Evolutionary conservation across 208 protist genomes (phyloP), one percentile per base, ranked within the genome.

Genomic region (Crithidia brevicula): DNA sequence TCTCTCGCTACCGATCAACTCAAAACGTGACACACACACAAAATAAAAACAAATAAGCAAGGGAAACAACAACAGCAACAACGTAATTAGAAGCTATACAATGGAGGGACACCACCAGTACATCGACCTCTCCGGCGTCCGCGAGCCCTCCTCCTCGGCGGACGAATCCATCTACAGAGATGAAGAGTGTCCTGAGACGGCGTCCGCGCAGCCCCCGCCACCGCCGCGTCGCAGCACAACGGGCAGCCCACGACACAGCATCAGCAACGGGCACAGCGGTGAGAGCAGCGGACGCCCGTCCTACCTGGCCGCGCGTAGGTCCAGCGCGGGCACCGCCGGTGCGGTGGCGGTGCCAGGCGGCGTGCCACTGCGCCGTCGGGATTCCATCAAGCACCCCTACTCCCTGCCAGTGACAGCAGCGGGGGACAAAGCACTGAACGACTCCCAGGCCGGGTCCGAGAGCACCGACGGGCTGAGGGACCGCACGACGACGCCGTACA

Each of bases 351-450:
- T 20, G 11, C n/a, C 43, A 38, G 57, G 42, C 42, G 43, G 18
- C 2, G 57, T 51, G 31, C 58, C 57, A 13, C 51, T 68, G 25
- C 60, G 36, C 45, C 53, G 45, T 13, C 61, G 61, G 2, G 61
- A 69, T 27, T 56, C 60, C 20, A 36, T 69, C 31, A 36, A 54
- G 30, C 60, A 65, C 34, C 57, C 52, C n/a, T 57, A 61, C 63
- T 31, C 59, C 6, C 42, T 66, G 1, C 13, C 10, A 11, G 15
- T 28, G 11, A 30, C 3, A 5, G 20, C 5, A 10, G 20, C 49
- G 22, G 11, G 7, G 13, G 11, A 34, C 25, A 30, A 28, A 25
- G n/a, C 4, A 23, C 56, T 49, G 36, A 64, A 67, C 38, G 47
- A 30, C 31, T 31, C 56, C 9, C 33, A 62, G 20, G 58, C 34